Base-by-base conservation (phyloP, 2,329 filamentous ascomycete species). In the Simplicillium sp. region DNA sequence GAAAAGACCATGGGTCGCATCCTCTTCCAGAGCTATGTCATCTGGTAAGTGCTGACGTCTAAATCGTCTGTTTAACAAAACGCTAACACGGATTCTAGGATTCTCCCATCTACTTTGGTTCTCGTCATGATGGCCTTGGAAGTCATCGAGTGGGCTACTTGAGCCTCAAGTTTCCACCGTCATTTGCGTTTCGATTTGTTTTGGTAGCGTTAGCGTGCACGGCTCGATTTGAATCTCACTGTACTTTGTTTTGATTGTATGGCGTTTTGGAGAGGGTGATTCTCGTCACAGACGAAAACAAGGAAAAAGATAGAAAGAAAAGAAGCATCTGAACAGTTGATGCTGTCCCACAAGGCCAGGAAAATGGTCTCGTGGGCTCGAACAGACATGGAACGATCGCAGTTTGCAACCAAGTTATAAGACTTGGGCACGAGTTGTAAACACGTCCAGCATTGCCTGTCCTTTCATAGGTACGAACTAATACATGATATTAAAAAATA, bases 1-100 rank as follows among this genome's bases (percentile, higher is more conserved):
- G 90, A 97, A 70, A 80, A 83, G 14, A 87, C 92, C 37, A 97
- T 98, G 89, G 85, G 86, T 46, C 85, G 80, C 59, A 74, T 98
- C 42, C 66, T 97, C 38, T 95, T 97, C 69, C 90, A 96, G 68
- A 96, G 90, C 65, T 66, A 66, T 47, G 62, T 98, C 44, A 82
- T 96, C 48, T 95, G 88, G 87, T 87, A 68, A 65, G 80, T 70
- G 40, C 35, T 37, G 29, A 12, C 8, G 2, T 34, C 3, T 39
- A 11, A 8, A n/a, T 11, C 16, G 7, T 7, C 6, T 15, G 2
- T 1, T 31, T 15, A 13, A 16, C 34, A 20, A 29, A 12, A 7
- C 40, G 44, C 57, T 64, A 56, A 63, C 48, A 38, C 13, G 37
- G 34, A 33, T 40, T 48, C 1, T 47, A 87, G 83, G 82, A 97